Percentiles rank a stretch among this genome's conserved stretches.
Conservation (phyloP, 768 basidiomycete species). For the Hypholoma fasciculare region DNA sequence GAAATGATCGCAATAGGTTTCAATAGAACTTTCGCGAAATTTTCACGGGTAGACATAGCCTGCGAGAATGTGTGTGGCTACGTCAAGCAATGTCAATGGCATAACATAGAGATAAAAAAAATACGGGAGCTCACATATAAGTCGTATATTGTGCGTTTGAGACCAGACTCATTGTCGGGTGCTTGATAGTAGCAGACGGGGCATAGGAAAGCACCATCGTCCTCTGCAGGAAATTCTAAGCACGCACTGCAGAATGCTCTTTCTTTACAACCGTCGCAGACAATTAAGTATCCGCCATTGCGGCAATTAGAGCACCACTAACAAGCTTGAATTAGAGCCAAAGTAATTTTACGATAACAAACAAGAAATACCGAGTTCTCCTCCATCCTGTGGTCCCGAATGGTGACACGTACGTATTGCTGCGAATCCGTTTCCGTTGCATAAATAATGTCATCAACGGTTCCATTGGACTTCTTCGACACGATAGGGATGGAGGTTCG, state of each 20-base stretch:
- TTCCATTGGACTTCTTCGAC: no score
- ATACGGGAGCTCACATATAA: no score
- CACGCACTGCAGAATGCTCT: neutral
- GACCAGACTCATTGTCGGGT: neutral
- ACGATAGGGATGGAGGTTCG: no score
- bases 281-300: neutral
- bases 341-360: no score
- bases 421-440: no score
- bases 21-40: neutral
- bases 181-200: neutral
- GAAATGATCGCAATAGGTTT: neutral
- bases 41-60: neutral
- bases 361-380: no score
- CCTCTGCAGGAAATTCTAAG: neutral
- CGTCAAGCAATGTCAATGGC: neutral
- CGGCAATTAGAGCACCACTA: neutral
- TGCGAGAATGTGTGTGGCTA: neutral
- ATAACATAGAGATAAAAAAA: no score
- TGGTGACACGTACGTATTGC: no score
- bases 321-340: no score
- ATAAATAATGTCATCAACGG: no score
- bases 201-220: neutral
- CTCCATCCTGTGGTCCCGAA: no score
- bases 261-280: neutral
- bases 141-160: neutral